Conservation (phyloP, 257 asterid genomes). For the Asclepias syriaca region DNA sequence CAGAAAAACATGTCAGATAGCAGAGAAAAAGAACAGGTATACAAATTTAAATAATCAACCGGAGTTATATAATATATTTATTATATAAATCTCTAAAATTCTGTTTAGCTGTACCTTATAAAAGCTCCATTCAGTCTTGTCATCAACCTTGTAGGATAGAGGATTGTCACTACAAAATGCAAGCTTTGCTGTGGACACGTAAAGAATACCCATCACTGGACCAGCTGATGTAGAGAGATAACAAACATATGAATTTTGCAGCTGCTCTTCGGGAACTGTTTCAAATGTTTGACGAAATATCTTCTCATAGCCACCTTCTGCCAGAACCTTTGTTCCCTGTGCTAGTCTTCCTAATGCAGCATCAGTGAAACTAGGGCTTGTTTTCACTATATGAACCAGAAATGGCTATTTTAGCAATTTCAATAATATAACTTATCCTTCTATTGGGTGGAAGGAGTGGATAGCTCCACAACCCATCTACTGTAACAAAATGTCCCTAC, state of each 20-base stretch:
- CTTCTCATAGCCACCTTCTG: conserved; percentile 97
- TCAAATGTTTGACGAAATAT: conserved; percentile 79
- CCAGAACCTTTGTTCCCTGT: conserved; percentile 74
- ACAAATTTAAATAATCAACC: background rate
- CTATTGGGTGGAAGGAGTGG: conserved; percentile 4
- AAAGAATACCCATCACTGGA: conserved; percentile 79
- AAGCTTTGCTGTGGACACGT: conserved; percentile 69
- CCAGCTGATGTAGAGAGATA: conserved; percentile 94
- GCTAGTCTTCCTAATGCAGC: conserved; percentile 92
- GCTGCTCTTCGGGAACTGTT: conserved; percentile 66
- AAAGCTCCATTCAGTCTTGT: conserved; percentile 69
- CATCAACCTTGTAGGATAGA: conserved; percentile 63
- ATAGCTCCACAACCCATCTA: background rate
- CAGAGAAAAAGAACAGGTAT: background rate
- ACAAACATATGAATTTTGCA: conserved; percentile 68
- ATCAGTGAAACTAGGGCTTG: conserved; percentile 85
- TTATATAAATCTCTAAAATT: background rate
- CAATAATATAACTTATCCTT: conserved; percentile 8
- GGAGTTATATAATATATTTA: background rate
- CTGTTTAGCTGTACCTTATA: conserved; percentile 56
- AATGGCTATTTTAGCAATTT: conserved; percentile 13
- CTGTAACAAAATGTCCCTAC: background rate
- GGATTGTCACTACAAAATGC: conserved; percentile 94
- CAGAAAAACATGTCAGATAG: background rate
- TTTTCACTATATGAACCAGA: conserved; percentile 55